Base-by-base conservation (phyloP, 768 basidiomycete species). In the Rhodotorula sphaerocarpa region DNA sequence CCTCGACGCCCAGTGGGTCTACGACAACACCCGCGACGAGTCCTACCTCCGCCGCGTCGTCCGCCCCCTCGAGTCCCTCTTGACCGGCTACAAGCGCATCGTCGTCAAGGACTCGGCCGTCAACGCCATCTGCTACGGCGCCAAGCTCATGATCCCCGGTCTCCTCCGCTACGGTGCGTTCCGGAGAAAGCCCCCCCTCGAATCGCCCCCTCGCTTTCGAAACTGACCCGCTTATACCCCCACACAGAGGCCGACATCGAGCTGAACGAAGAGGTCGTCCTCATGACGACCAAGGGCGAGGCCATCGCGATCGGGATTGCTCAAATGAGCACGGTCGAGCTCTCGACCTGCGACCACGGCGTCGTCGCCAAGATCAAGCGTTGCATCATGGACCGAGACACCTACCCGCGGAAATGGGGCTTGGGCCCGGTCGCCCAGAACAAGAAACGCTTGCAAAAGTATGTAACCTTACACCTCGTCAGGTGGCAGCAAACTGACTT, bases 31-130 rank as follows among this genome's bases (percentile, higher is more conserved):
- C 6, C 82, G 92, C 43, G 95, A 99, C 76, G 92, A 99, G 76
- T 86, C 92, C 6, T 99, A 97, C 78, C 83, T 99, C 42, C 87
- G 95, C 57, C 85, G 95, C 63, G 91, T 86, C 58, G 88, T 99
- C 71, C 85, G 87, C 63, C 95, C 95, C 14, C 80, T 99, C 63
- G 95, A 99, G 79, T 89, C 86, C 59, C 81, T 99, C 58, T 81
- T 99, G 73, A 82, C 90, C 63, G 90, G 91, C 57, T 97, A 96
- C 80, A 99, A 97, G 78, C 87, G 95, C 62, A 90, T 99, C 65
- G 95, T 99, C 42, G 92, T 99, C 69, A 97, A 97, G 77, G 95
- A 99, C 77, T 92, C 89, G 71, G 91, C 95, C 25, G 93, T 99
- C 73, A 99, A 97, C 73, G 95, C 95, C 54, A 89, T 99, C 63